phyloP scores from a whole-genome alignment of 768 basidiomycete genomes.

The Leccinum boreale region DNA sequence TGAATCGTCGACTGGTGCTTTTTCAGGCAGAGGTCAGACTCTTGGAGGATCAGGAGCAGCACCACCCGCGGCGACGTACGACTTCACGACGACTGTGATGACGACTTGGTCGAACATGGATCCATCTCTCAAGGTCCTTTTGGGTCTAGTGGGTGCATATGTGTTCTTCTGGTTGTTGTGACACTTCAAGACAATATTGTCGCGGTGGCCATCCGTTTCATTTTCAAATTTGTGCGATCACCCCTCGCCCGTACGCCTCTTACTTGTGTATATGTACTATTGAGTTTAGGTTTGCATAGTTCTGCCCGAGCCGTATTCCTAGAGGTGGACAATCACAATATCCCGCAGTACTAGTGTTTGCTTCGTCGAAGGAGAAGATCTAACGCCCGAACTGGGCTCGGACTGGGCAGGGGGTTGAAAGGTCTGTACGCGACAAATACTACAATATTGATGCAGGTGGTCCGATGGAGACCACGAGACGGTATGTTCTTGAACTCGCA shows the following conservation, averaged over 20 bases:
- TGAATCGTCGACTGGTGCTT: conserved; percentile 41
- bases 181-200: neutral
- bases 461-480: no score
- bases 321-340: neutral
- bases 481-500: no score
- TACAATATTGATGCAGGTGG: no score
- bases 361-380: neutral
- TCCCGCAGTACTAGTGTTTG: no score
- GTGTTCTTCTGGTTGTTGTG: conserved; percentile 47
- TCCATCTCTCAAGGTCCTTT: conserved; percentile 63
- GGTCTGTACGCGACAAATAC: no score
- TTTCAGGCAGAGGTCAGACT: conserved; percentile 72
- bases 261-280: neutral
- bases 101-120: conserved; percentile 49
- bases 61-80: conserved; percentile 34
- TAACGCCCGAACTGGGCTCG: no score
- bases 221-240: neutral
- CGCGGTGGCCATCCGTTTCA: neutral
- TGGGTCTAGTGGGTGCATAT: conserved; percentile 64
- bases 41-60: conserved; percentile 44
- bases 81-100: conserved; percentile 32
- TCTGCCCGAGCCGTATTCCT: neutral
- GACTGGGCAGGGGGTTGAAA: no score
- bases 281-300: neutral
- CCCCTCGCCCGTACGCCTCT: neutral